A percentile compares a stretch with the other conserved stretches of the same genome.
These are phyloP conservation scores for Capronia americana DNA, from an alignment of 2,329 filamentous ascomycete species.

Conservation along the genomic window DNA sequence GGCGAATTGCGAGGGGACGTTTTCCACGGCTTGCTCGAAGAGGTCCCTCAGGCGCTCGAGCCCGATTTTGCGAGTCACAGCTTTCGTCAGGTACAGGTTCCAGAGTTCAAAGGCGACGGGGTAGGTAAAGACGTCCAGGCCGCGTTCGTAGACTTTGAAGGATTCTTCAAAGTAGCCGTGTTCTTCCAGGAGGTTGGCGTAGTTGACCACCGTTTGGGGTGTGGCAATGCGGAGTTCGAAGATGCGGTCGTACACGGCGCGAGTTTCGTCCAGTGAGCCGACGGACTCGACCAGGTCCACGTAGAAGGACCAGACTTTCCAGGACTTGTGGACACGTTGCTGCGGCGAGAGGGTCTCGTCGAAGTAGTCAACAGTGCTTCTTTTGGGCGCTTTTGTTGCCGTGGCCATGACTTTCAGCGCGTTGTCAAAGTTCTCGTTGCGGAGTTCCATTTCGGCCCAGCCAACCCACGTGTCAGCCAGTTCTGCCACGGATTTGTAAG, in stretches of 20 bases:
- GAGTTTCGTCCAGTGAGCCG: conserved; percentile 86
- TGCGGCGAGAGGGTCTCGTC: conserved; percentile 93
- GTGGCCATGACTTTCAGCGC: conserved; percentile 97
- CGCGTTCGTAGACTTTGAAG: conserved; percentile 96
- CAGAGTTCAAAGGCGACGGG: conserved; percentile 97
- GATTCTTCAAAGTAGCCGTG: conserved; percentile 95
- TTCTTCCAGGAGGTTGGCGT: conserved; percentile 92
- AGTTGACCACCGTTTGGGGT: conserved; percentile 98
- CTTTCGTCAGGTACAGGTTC: conserved; percentile 98
- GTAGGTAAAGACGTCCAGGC: conserved; percentile 97
- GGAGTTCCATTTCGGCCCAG: conserved; percentile 97
- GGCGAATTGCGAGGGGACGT: conserved; percentile 92
- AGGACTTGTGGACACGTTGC: conserved; percentile 97
- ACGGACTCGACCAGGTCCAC: conserved; percentile 97
- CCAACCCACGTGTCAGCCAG: conserved; percentile 98
- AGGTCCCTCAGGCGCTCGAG: conserved; percentile 93
- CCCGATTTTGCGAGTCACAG: conserved; percentile 91
- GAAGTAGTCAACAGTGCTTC: conserved; percentile 99
- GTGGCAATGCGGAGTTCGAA: conserved; percentile 98
- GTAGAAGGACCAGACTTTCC: conserved; percentile 99
- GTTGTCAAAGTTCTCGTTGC: conserved; percentile 93
- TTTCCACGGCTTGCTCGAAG: conserved; percentile 96
- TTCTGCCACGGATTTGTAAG: conserved; percentile 96
- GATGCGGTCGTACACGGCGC: conserved; percentile 93
- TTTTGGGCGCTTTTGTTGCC: conserved; percentile 93